Percentiles rank a stretch among this genome's conserved stretches.
These are phyloP conservation scores for Blastobotrys buckinghamii DNA, from an alignment of 1,139 yeast species.

Conservation along the genomic window DNA sequence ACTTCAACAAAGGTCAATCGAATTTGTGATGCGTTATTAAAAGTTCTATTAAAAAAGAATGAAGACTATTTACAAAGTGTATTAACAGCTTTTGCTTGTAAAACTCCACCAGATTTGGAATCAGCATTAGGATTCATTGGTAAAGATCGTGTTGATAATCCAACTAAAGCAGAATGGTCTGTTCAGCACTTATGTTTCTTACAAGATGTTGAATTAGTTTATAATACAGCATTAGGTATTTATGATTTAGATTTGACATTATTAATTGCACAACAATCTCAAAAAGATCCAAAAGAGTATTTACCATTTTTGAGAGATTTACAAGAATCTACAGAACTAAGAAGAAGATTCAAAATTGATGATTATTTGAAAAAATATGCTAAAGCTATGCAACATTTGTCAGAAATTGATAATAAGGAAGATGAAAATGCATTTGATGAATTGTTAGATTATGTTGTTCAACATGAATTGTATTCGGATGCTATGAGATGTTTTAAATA, in stretches of 20 bases:
- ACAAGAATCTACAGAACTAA: constrained; percentile 57
- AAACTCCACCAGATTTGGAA: constrained; percentile 75
- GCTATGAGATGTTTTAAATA: constrained; percentile 64
- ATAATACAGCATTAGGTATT: constrained; percentile 71
- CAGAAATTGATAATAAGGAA: constrained; percentile 35
- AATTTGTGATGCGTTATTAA: constrained; percentile 66
- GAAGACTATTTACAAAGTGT: constrained; percentile 62
- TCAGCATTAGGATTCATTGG: constrained; percentile 67
- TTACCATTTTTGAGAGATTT: constrained; percentile 83
- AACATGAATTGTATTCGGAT: constrained; percentile 65
- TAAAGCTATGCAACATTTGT: constrained; percentile 64
- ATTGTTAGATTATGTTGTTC: constrained; percentile 60
- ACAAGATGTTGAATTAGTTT: constrained; percentile 80
- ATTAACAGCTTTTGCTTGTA: constrained; percentile 89
- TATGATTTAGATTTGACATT: constrained; percentile 80
- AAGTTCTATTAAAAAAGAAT: constrained; percentile 44
- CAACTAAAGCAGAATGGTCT: constrained; percentile 42
- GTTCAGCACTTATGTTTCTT: constrained; percentile 84
- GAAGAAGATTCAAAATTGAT: constrained; percentile 75
- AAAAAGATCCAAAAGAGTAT: constrained; percentile 96
- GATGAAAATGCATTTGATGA: constrained; percentile 46
- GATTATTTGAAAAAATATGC: constrained; percentile 61
- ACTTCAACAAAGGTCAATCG: constrained; percentile 52
- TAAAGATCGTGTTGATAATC: constrained; percentile 32
- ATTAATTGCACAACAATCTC: constrained; percentile 89